A percentile compares a stretch with the other conserved stretches of the same genome.
Evolutionary conservation across 176 grass and related monocot species (phyloP).

Genomic region (Lolium rigidum): DNA sequence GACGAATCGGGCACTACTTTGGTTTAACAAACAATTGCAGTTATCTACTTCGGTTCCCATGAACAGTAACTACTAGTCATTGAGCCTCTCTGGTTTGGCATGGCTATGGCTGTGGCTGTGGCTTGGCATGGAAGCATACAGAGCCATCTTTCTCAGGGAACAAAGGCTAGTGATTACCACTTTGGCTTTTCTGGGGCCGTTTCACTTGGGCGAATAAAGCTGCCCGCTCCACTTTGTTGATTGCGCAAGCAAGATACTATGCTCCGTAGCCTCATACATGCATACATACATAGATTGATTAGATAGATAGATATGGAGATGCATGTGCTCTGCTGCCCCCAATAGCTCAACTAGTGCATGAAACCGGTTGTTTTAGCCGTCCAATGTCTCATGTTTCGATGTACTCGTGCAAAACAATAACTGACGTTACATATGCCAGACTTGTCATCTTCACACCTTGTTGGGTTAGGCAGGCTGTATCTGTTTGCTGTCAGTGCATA

Average conservation of each 20-base stretch:
- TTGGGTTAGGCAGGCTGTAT: not conserved
- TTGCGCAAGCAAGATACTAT: not conserved
- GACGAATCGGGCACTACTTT: not conserved
- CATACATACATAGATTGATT: not conserved
- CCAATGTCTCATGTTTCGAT: constrained; percentile 13
- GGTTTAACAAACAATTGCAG: not conserved
- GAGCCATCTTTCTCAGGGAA: not conserved
- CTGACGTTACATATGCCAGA: not conserved
- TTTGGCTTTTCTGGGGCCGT: not conserved
- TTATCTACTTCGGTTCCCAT: not conserved
- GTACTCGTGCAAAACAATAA: not conserved
- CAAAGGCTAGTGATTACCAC: not conserved
- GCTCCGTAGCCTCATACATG: not conserved
- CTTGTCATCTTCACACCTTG: not conserved
- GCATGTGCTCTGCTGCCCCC: not conserved
- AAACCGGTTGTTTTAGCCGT: not conserved
- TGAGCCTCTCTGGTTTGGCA: not conserved
- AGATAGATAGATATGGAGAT: not conserved
- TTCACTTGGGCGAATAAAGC: constrained; percentile 6
- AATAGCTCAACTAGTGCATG: not conserved
- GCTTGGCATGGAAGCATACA: constrained; percentile 27
- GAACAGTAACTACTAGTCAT: not conserved
- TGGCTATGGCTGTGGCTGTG: not conserved
- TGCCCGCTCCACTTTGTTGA: constrained; percentile 1
- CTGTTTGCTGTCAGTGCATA: not conserved